These are phyloP conservation scores for Anisodus tanguticus DNA, from an alignment of 257 asterid species.

Conservation along the genomic window DNA sequence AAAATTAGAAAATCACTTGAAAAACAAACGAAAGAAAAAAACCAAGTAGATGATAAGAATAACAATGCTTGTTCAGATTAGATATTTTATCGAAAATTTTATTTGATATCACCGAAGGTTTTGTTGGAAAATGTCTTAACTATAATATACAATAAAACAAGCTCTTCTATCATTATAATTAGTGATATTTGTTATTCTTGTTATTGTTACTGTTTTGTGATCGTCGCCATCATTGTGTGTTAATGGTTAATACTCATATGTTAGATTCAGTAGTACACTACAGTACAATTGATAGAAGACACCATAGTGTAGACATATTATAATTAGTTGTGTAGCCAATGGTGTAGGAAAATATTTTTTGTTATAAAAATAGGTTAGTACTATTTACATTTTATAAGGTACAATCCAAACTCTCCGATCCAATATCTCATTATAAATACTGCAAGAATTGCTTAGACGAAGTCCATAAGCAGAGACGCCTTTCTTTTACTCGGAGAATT, in stretches of 20 bases:
- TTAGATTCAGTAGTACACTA: no score
- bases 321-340: no score
- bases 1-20: neutral
- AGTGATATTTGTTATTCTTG: neutral
- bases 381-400: no score
- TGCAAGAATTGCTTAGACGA: neutral
- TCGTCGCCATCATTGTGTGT: no score
- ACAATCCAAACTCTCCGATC: neutral
- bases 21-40: neutral
- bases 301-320: no score
- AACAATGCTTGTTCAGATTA: no score
- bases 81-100: no score
- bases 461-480: neutral
- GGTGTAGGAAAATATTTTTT: no score
- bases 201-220: neutral
- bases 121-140: neutral
- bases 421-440: neutral
- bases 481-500: no score
- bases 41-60: neutral
- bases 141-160: neutral
- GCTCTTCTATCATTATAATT: neutral
- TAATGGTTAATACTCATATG: no score
- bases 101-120: neutral
- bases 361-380: no score
- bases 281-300: no score